Evolutionary conservation across 176 grass and related monocot species (phyloP).

Genomic region (Secale cereale): DNA sequence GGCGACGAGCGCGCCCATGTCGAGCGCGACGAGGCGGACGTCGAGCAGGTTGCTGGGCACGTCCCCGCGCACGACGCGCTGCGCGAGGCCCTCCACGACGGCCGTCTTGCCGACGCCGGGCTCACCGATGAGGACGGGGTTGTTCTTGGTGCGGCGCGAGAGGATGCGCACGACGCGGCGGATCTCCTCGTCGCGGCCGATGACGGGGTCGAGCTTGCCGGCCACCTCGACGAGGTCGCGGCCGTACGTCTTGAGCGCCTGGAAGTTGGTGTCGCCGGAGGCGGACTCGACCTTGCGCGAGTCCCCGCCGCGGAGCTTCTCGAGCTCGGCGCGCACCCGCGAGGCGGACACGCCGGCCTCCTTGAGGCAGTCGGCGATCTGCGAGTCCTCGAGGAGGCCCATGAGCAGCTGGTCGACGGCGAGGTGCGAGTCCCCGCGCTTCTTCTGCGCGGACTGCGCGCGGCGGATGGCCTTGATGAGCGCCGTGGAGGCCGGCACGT

Average conservation of each 20-base stretch:
- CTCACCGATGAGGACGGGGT: conserved; percentile 78
- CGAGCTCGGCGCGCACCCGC: conserved; percentile 44
- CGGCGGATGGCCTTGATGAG: conserved; percentile 65
- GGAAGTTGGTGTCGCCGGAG: conserved; percentile 64
- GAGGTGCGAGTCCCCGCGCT: conserved; percentile 66
- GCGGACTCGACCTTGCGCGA: conserved; percentile 55
- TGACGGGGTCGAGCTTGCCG: conserved; percentile 67
- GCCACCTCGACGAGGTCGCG: conserved; percentile 66
- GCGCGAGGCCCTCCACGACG: conserved; percentile 77
- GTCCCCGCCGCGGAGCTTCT: conserved; percentile 65
- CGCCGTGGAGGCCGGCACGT: conserved; percentile 49
- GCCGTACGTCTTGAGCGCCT: conserved; percentile 71
- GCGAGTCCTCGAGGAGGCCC: conserved; percentile 65
- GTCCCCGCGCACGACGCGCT: conserved; percentile 69
- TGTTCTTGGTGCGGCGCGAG: conserved; percentile 79
- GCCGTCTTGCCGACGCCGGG: conserved; percentile 80
- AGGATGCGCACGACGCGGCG: conserved; percentile 70
- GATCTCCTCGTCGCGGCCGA: conserved; percentile 80
- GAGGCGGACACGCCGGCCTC: conserved; percentile 53
- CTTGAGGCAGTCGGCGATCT: conserved; percentile 60
- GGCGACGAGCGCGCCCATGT: conserved; percentile 83
- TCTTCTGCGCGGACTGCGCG: conserved; percentile 68
- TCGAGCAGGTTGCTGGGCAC: conserved; percentile 77
- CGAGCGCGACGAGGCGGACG: conserved; percentile 67
- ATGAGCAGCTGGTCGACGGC: conserved; percentile 73